A percentile compares a stretch with the other conserved stretches of the same genome.
Conservation (phyloP, 2,329 filamentous ascomycete species). For the Diplodia scrobiculata region DNA sequence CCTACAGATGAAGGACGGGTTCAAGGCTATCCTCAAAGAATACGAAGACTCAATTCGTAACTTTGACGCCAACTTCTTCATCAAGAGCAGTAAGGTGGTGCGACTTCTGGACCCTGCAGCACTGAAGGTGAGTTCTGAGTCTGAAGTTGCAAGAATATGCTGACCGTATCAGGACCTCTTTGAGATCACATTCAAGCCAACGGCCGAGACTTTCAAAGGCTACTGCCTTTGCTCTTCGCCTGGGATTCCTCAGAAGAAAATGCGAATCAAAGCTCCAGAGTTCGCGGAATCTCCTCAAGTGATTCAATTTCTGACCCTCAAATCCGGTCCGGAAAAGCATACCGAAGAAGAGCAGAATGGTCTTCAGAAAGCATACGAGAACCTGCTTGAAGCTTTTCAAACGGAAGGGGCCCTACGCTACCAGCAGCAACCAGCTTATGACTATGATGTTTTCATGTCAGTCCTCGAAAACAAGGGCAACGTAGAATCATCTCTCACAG, state of each 20-base stretch:
- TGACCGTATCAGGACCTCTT: neutral
- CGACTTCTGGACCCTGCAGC: neutral
- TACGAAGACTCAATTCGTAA: neutral
- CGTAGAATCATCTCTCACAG: neutral
- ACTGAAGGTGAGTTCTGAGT: neutral
- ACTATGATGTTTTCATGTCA: neutral
- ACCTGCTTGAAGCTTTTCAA: neutral
- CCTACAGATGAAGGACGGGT: neutral
- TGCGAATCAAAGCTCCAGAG: neutral
- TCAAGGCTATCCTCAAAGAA: neutral
- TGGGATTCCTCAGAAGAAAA: neutral
- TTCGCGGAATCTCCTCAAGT: neutral
- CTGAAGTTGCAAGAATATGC: too few relatives aligned
- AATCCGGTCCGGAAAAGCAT: neutral
- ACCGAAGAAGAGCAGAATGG: neutral
- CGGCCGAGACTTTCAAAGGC: neutral
- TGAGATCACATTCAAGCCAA: neutral
- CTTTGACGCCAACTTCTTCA: neutral
- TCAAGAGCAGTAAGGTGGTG: neutral
- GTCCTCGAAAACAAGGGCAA: neutral
- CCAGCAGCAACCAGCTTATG: neutral
- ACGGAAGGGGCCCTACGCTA: neutral
- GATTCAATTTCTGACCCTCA: neutral
- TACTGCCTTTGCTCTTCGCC: neutral
- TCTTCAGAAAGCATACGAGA: neutral